Evolutionary conservation across 805 yeast species (phyloP).

Genomic region (Ogataea dorogensis): DNA sequence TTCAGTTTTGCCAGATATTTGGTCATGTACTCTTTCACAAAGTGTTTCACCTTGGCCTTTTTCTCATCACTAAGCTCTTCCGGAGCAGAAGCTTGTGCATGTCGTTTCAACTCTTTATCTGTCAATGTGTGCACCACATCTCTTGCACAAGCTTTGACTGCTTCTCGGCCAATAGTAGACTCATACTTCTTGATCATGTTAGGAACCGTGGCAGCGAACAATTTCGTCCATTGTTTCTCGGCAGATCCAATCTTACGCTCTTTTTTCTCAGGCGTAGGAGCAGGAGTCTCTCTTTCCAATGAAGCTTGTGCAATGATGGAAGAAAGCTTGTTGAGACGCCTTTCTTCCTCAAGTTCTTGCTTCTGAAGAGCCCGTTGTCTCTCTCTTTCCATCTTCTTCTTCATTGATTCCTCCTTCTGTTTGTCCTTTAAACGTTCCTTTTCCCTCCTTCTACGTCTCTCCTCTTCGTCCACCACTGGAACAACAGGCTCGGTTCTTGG

Average conservation of each 20-base stretch:
- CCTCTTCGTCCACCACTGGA: slow-evolving; percentile 24
- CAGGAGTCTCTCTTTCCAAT: slow-evolving; percentile 31
- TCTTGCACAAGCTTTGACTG: slow-evolving; percentile 71
- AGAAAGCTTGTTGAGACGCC: slow-evolving; percentile 25
- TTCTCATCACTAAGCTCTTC: slow-evolving; percentile 61
- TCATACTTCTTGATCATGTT: slow-evolving; percentile 69
- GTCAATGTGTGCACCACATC: slow-evolving; percentile 70
- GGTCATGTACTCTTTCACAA: slow-evolving; percentile 62
- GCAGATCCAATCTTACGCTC: slow-evolving; percentile 9
- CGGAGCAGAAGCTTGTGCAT: slow-evolving; percentile 44
- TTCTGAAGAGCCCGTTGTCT: slow-evolving; percentile 33
- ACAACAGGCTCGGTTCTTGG: slow-evolving; percentile 39
- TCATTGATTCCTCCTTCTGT: slow-evolving; percentile 31
- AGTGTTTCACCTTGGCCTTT: slow-evolving; percentile 64
- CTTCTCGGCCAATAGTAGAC: slow-evolving; percentile 65
- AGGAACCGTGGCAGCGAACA: slow-evolving; percentile 76
- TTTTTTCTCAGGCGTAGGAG: slow-evolving; percentile 31
- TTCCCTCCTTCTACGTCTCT: slow-evolving; percentile 14
- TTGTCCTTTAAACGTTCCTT: slow-evolving; percentile 28
- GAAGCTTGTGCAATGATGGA: slow-evolving; percentile 33
- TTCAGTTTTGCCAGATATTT: slow-evolving; percentile 53
- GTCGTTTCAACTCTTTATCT: slow-evolving; percentile 62
- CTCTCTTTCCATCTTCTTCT: slow-evolving; percentile 34
- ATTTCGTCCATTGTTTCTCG: slow-evolving; percentile 39
- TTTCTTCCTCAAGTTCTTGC: slow-evolving; percentile 26